Percentiles rank a stretch among this genome's conserved stretches.
Conservation (phyloP, 2,329 filamentous ascomycete species). For the Arthrobotrys pseudoclavata region DNA sequence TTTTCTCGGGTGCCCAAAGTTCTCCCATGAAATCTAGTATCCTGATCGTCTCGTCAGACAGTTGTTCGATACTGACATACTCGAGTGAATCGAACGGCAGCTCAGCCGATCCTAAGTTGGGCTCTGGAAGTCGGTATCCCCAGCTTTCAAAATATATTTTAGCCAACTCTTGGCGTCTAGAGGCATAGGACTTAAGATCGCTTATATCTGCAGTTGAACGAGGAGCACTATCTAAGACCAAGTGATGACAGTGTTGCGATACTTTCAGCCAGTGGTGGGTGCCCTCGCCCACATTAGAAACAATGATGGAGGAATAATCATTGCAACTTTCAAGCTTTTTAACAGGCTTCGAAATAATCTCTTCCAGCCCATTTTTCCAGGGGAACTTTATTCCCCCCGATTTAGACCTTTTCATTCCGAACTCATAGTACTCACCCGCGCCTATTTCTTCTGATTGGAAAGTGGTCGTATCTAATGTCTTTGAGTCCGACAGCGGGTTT, state of each 20-base stretch:
- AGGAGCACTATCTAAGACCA: neutral
- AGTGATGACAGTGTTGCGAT: neutral
- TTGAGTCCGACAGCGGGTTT: neutral
- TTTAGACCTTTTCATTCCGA: neutral
- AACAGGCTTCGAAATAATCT: neutral
- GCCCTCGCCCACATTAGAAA: neutral
- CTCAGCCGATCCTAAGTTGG: neutral
- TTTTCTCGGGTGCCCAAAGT: neutral
- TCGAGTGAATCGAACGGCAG: neutral
- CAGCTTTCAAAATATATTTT: neutral
- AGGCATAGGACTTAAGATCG: neutral
- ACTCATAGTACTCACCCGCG: neutral
- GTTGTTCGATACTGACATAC: neutral
- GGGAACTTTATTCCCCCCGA: neutral
- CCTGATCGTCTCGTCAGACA: neutral
- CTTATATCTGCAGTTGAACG: neutral
- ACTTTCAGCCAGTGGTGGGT: neutral
- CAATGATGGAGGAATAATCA: neutral
- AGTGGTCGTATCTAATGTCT: neutral
- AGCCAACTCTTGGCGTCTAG: neutral
- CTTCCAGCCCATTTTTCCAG: neutral
- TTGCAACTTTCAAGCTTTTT: neutral
- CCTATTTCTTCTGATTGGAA: neutral
- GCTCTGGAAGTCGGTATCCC: neutral
- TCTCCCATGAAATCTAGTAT: neutral